Conservation (phyloP, 805 yeast species). For the Pichia gijzeniarum region DNA sequence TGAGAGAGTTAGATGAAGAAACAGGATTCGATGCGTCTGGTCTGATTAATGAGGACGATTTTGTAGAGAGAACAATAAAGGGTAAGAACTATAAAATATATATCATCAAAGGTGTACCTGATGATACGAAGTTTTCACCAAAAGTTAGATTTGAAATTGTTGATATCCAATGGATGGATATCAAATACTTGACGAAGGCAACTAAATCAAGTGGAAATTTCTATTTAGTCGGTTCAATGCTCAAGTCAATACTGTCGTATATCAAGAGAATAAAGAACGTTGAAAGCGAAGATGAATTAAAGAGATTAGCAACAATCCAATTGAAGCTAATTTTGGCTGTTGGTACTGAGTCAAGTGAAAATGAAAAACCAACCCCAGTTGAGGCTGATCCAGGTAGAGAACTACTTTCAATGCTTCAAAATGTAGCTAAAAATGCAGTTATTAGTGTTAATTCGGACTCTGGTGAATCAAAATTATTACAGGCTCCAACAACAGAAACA, state of each 20-base stretch:
- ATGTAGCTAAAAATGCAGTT: slow-evolving; percentile 32
- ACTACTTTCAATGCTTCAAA: slow-evolving; percentile 53
- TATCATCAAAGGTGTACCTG: slow-evolving; percentile 72
- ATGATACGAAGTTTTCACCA: slow-evolving; percentile 68
- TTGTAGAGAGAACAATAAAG: slow-evolving; percentile 68
- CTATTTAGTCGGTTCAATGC: slow-evolving; percentile 42
- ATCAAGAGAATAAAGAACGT: slow-evolving; percentile 44
- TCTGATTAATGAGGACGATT: slow-evolving; percentile 61
- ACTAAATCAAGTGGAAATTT: slow-evolving; percentile 29
- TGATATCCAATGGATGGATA: slow-evolving; percentile 71
- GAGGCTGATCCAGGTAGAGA: slow-evolving; percentile 75
- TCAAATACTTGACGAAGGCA: slow-evolving; percentile 37
- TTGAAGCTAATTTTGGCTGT: slow-evolving; percentile 62
- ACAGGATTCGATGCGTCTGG: slow-evolving; percentile 81
- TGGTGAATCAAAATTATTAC: neutral
- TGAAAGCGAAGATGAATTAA: slow-evolving; percentile 52
- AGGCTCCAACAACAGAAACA: neutral
- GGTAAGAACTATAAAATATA: slow-evolving; percentile 86
- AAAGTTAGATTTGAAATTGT: slow-evolving; percentile 83
- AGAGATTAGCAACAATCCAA: slow-evolving; percentile 55
- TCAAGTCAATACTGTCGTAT: slow-evolving; percentile 49
- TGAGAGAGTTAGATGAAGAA: slow-evolving; percentile 89
- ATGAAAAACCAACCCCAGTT: slow-evolving; percentile 24
- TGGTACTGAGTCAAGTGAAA: slow-evolving; percentile 27
- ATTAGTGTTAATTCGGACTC: neutral